phyloP scores from a whole-genome alignment of 2,329 filamentous ascomycete genomes.

The Exophiala lecanii-corni region DNA sequence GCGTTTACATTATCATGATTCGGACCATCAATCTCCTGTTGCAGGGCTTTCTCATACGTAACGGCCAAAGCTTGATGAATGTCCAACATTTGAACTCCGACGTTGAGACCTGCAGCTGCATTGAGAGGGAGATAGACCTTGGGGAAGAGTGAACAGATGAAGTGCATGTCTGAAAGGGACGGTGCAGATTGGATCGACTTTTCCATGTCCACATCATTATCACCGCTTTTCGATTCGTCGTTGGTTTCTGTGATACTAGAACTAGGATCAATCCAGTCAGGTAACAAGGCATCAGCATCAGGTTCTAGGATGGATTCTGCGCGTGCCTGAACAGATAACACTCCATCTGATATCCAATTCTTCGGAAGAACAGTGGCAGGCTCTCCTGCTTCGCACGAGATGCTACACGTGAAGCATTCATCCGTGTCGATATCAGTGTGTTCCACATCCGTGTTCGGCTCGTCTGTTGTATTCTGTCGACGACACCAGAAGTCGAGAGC shows the following conservation, averaged over 20 bases:
- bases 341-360: conserved; percentile 38
- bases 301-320: conserved; percentile 33
- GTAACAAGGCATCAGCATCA: conserved; percentile 37
- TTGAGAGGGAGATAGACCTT: conserved; percentile 40
- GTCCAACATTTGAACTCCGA: conserved; percentile 37
- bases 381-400: conserved; percentile 44
- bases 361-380: conserved; percentile 42
- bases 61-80: conserved; percentile 24
- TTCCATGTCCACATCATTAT: conserved; percentile 34
- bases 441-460: conserved; percentile 21
- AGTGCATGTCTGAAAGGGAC: conserved; percentile 40
- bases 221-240: conserved; percentile 25
- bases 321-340: conserved; percentile 30
- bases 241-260: conserved; percentile 5
- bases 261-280: conserved; percentile 28
- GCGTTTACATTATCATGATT: conserved; percentile 24
- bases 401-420: conserved; percentile 34
- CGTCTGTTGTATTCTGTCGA: conserved; percentile 26
- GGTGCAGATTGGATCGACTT: conserved; percentile 33
- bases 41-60: conserved; percentile 25
- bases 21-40: conserved; percentile 6
- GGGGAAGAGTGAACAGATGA: conserved; percentile 40
- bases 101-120: conserved; percentile 37
- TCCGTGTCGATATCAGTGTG: conserved; percentile 23
- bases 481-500: conserved; percentile 40